Evolutionary conservation across 805 yeast genomes (phyloP).

Genomic region (Candida schatavii): DNA sequence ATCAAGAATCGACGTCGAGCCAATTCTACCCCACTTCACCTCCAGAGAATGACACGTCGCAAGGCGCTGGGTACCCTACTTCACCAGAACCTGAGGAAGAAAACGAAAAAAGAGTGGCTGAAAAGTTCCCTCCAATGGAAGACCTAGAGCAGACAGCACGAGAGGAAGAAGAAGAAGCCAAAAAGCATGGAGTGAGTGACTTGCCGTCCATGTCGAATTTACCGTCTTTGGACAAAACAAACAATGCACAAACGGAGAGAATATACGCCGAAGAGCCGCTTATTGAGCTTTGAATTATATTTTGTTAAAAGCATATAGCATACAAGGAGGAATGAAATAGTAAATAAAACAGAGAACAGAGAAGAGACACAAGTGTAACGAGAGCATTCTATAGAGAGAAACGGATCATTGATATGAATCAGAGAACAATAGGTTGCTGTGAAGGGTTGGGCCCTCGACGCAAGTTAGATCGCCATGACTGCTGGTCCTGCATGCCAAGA

Average conservation of each 20-base stretch:
- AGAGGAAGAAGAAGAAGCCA: not conserved
- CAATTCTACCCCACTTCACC: conserved; percentile 3
- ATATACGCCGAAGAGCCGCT: conserved; percentile 37
- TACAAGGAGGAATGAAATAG: not conserved
- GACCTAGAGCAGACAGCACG: conserved; percentile 3
- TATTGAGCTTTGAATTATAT: conserved; percentile 26
- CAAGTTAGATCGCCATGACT: no score
- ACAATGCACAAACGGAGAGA: conserved; percentile 7
- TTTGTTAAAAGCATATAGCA: not conserved
- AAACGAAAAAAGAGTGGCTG: conserved; percentile 5
- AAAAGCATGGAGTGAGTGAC: not conserved
- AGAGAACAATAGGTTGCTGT: no score
- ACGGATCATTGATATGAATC: no score
- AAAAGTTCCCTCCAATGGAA: conserved; percentile 10
- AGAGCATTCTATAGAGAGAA: no score
- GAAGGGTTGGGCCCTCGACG: no score
- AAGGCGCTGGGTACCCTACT: conserved; percentile 1
- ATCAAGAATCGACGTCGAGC: conserved; percentile 2
- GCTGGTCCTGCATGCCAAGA: no score
- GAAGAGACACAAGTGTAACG: not conserved
- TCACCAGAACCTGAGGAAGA: conserved; percentile 4
- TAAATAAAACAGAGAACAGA: not conserved
- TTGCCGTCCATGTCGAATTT: conserved; percentile 6
- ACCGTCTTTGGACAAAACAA: conserved; percentile 15
- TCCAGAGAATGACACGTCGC: not conserved